Evolutionary conservation across 345 rosid species (phyloP), one percentile per base, ranked within the genome.

Genomic region (Schrenkiella parvula): DNA sequence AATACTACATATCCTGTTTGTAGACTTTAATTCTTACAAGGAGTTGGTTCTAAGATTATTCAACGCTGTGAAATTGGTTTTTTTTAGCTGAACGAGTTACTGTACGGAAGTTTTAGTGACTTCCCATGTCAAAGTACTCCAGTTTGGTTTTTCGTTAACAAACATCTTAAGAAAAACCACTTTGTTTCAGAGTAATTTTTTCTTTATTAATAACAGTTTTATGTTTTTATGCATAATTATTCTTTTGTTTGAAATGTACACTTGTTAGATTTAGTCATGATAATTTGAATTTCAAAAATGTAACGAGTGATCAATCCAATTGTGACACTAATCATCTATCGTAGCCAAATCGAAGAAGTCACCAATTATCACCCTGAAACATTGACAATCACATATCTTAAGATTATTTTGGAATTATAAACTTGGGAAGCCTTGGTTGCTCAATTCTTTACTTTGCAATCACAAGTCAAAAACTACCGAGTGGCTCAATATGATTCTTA

Each of bases 1-100:
- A 53, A 8, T 9, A 52, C 64, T 69, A 75, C 4, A 62, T 76
- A 53, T 44, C 25, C 11, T 75, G 65, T 69, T 52, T 43, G 70
- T 62, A 68, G 22, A 68, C 70, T 44, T 41, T 22, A 29, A 22
- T 39, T 42, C 48, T 60, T 51, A 6, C 21, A 42, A 60, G 29
- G 35, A 47, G 54, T 52, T 57, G 52, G 34, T 73, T 57, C 22
- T 5, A n/a, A 57, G 37, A 58, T 37, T 31, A 47, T 48, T 48
- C 15, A 67, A 66, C 31, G 34, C 28, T 67, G 46, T 66, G 28
- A 28, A 47, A 57, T 6, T 48, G 52, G 26, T 48, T 74, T 73
- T 41, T 59, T 18, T 59, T 42, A 41, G 61, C 46, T 66, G 53
- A 63, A 63, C 32, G 5, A 74, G 61, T 57, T 47, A 18, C 32